phyloP scores from a whole-genome alignment of 2,329 filamentous ascomycete species.

The Hypoxylon sp. region DNA sequence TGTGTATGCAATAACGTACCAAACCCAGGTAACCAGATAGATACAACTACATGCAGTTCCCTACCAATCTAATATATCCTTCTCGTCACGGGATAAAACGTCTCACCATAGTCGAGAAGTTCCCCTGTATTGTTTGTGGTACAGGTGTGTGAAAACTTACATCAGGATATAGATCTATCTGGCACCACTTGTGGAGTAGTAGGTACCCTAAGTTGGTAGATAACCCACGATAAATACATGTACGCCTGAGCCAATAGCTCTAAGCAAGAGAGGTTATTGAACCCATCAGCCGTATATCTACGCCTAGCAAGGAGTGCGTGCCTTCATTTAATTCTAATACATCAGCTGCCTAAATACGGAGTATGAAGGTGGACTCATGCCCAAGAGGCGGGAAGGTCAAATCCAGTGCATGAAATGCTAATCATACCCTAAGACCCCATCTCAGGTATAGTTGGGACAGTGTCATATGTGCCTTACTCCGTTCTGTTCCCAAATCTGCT shows the following conservation, averaged over 20 bases:
- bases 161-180: background rate
- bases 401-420: background rate
- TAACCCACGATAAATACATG: background rate
- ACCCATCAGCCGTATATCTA: background rate
- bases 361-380: background rate
- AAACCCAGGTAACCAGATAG: too few relatives aligned
- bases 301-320: background rate
- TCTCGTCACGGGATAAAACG: too few relatives aligned
- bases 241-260: background rate
- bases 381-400: background rate
- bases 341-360: background rate
- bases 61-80: too few relatives aligned
- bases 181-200: background rate
- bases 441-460: background rate
- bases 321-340: background rate
- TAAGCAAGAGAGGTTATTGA: background rate
- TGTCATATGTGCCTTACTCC: background rate
- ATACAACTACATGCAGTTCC: too few relatives aligned
- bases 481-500: background rate
- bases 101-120: background rate
- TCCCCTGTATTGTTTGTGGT: background rate
- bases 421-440: background rate
- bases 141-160: background rate
- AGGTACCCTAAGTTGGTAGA: background rate
- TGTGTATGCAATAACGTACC: too few relatives aligned